A percentile compares a stretch with the other conserved stretches of the same genome.
These are phyloP conservation scores for Nannochloropsis gaditana DNA, from an alignment of 108 stramenopile genomes.

Conservation along the genomic window DNA sequence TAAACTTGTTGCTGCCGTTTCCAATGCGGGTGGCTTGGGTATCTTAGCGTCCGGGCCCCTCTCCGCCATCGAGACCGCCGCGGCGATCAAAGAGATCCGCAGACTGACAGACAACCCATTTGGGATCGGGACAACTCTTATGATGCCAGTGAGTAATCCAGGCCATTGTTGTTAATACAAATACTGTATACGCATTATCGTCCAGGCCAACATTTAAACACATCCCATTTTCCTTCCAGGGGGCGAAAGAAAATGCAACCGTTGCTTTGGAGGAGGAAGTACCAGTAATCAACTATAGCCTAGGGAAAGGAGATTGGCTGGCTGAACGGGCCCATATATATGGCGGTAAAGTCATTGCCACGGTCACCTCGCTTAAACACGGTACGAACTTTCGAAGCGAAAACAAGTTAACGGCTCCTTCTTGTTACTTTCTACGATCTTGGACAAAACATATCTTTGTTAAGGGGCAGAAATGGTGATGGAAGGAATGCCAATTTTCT, in stretches of 20 bases:
- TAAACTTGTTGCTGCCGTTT: slow-evolving; percentile 75
- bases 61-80: slow-evolving; percentile 62
- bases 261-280: slow-evolving; percentile 76
- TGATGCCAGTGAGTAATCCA: slow-evolving; percentile 62
- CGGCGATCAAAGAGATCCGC: slow-evolving; percentile 62
- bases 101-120: slow-evolving; percentile 63
- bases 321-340: slow-evolving; percentile 64
- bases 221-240: slow-evolving; percentile 29
- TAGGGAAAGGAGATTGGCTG: slow-evolving; percentile 80
- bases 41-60: slow-evolving; percentile 78
- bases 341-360: slow-evolving; percentile 69
- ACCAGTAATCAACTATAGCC: slow-evolving; percentile 69
- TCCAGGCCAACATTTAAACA: not conserved
- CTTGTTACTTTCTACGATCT: too few species aligned
- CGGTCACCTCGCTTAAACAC: slow-evolving; percentile 71
- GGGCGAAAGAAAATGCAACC: slow-evolving; percentile 68
- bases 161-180: not conserved
- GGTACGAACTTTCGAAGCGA: not conserved
- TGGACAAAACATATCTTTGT: not conserved
- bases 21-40: slow-evolving; percentile 68
- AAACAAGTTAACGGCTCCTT: too few species aligned
- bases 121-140: slow-evolving; percentile 70
- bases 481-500: not conserved
- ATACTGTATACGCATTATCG: not conserved
- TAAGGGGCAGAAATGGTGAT: not conserved